phyloP scores from a whole-genome alignment of 1,284 basidiomycete genomes.

The Fomitopsis betulina region DNA sequence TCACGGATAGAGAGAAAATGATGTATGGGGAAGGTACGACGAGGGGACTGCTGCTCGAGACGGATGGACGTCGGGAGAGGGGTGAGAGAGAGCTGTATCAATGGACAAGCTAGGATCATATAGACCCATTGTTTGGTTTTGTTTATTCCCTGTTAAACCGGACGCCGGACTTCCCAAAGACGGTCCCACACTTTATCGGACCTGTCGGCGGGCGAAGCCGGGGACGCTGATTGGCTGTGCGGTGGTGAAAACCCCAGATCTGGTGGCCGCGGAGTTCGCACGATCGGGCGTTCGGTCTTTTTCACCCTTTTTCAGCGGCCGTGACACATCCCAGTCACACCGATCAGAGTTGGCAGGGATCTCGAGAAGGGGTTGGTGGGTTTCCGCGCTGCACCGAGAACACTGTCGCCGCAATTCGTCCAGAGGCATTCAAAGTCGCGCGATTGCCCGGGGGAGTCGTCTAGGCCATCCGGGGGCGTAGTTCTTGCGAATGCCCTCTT shows the following conservation, averaged over 20 bases:
- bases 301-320: neutral
- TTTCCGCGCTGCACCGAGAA: neutral
- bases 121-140: slow-evolving; percentile 23
- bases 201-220: slow-evolving; percentile 14
- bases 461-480: neutral
- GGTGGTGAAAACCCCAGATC: slow-evolving; percentile 11
- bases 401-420: neutral
- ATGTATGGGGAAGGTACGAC: slow-evolving; percentile 3
- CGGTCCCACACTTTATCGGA: slow-evolving; percentile 17
- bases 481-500: neutral
- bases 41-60: slow-evolving; percentile 15
- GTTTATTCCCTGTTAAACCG: slow-evolving; percentile 20
- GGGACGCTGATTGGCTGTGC: slow-evolving; percentile 13
- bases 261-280: slow-evolving; percentile 13
- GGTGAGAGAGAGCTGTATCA: slow-evolving; percentile 14
- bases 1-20: slow-evolving; percentile 22
- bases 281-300: neutral
- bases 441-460: neutral
- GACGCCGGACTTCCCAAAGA: slow-evolving; percentile 13
- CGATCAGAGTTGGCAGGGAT: neutral
- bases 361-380: neutral
- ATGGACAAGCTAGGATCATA: slow-evolving; percentile 14
- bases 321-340: slow-evolving; percentile 3
- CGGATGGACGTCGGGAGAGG: slow-evolving; percentile 15
- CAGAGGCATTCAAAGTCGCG: neutral